Conservation (phyloP, 2,329 filamentous ascomycete genomes). For the Cladorrhinum sp. region DNA sequence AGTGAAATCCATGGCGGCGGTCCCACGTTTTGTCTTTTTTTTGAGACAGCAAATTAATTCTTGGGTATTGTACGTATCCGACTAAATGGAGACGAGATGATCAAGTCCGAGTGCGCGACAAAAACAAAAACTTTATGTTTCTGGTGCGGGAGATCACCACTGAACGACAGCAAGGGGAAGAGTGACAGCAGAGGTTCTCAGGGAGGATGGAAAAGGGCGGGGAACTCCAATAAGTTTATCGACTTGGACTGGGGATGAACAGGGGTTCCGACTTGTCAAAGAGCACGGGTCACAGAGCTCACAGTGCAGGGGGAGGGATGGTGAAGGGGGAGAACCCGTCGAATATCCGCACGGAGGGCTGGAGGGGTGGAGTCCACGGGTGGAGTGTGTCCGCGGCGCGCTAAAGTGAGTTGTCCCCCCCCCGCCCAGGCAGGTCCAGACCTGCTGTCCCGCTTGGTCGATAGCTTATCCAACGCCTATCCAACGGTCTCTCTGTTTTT, state of each 20-base stretch:
- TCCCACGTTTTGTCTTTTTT: background rate
- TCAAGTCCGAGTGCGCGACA: background rate
- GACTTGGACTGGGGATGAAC: background rate
- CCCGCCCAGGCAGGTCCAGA: background rate
- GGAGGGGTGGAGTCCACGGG: background rate
- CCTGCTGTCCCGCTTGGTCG: background rate
- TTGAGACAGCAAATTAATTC: background rate
- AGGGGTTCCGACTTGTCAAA: slow-evolving; percentile 2
- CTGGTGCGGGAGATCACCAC: slow-evolving; percentile 2
- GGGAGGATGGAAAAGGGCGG: slow-evolving; percentile 4
- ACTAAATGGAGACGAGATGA: background rate
- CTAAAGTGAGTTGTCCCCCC: background rate
- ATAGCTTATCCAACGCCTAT: background rate
- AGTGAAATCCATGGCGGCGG: slow-evolving; percentile 49
- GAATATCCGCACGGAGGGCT: no score
- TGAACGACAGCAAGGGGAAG: slow-evolving; percentile 1
- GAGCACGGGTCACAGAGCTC: background rate
- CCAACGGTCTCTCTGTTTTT: background rate
- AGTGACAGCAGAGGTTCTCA: background rate
- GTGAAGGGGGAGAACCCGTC: background rate
- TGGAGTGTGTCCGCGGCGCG: background rate
- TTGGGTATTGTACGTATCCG: background rate
- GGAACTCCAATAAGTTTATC: slow-evolving; percentile 13
- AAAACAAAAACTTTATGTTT: slow-evolving; percentile 3
- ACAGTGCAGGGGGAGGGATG: background rate